phyloP scores from a whole-genome alignment of 2,329 filamentous ascomycete species.

The Exophiala alcalophila region DNA sequence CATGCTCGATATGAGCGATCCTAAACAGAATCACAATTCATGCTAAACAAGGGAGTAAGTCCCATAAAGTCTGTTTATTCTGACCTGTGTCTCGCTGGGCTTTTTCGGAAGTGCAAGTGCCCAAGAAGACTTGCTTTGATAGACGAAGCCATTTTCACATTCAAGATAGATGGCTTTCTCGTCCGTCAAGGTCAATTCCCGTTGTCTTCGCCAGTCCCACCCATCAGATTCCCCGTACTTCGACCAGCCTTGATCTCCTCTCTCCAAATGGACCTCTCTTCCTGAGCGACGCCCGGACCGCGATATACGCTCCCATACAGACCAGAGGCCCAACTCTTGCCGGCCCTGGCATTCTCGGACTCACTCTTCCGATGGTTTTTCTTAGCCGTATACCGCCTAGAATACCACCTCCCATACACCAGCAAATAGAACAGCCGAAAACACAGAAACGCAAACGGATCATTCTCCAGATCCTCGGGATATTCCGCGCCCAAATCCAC shows the following conservation, averaged over 20 bases:
- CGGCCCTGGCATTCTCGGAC: conserved; percentile 40
- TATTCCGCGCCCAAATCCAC: conserved; percentile 67
- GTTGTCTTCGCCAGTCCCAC: conserved; percentile 8
- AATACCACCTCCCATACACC: conserved; percentile 61
- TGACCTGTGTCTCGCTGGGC: no score
- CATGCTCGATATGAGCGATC: no score
- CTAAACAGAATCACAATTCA: no score
- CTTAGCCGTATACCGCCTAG: conserved; percentile 10
- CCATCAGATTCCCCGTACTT: conserved; percentile 23
- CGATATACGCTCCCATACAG: conserved; percentile 59
- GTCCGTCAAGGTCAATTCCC: no score
- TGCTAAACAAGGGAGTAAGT: no score
- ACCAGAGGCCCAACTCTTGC: conserved; percentile 56
- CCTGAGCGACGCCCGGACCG: conserved; percentile 55
- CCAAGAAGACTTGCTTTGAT: no score
- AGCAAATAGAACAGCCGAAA: conserved; percentile 63
- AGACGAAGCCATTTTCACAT: no score
- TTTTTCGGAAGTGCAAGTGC: no score
- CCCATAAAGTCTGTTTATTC: no score
- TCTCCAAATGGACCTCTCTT: conserved; percentile 56
- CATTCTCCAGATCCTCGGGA: conserved; percentile 59
- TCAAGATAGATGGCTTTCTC: conserved; percentile 29
- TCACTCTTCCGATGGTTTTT: conserved; percentile 30
- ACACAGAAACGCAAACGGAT: conserved; percentile 58
- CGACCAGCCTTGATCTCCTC: conserved; percentile 37